Evolutionary conservation across 176 grass and related monocot species (phyloP), one percentile per base, ranked within the genome.

Genomic region (Oryza longistaminata): DNA sequence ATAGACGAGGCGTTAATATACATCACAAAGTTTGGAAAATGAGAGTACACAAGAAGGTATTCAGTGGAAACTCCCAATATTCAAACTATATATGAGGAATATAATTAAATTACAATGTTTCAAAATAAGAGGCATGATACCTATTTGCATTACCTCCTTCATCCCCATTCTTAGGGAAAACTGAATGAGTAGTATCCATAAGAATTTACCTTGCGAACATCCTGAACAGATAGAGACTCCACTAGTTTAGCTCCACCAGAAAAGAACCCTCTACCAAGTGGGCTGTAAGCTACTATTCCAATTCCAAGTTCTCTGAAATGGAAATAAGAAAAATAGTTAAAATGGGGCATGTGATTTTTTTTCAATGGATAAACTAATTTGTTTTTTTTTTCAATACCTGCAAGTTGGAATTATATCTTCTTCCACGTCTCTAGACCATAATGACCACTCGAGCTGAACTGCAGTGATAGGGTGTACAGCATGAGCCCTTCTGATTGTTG

Each of bases 401-500:
- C 94, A 96, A 9, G 82, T 74, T 0, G 94, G 91, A 14, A 93
- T 76, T n/a, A 96, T 88, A 3, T 93, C 86, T 16, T 82, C 44
- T 67, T 96, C 91, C 3, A 83, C 82, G 7, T 96, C 88, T 26
- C 94, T 87, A 10, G 88, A 77, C 93, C 90, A 95, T 11, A 95
- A 35, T 34, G 93, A 90, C 87, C 90, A 95, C 45, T 95, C 93
- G 17, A 92, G 50, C 34, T 95, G 86, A 19, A 93, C 70, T 1
- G 91, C 86, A 1, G 82, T 86, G 53, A 96, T 88, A 26, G 91
- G 94, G 68, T 96, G 94, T 7, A 96, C 91, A 3, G 85, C 86
- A 39, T 96, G 88, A 43, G 93, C 93, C 75, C 93, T 89, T 66
- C 88, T 74, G 0, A 95, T 95, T 70, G 93, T 95, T 17, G 83